Percentiles rank a stretch among this genome's conserved stretches.
phyloP scores from a whole-genome alignment of 495 filamentous ascomycete genomes.

The Amphirosellinia nigrospora region DNA sequence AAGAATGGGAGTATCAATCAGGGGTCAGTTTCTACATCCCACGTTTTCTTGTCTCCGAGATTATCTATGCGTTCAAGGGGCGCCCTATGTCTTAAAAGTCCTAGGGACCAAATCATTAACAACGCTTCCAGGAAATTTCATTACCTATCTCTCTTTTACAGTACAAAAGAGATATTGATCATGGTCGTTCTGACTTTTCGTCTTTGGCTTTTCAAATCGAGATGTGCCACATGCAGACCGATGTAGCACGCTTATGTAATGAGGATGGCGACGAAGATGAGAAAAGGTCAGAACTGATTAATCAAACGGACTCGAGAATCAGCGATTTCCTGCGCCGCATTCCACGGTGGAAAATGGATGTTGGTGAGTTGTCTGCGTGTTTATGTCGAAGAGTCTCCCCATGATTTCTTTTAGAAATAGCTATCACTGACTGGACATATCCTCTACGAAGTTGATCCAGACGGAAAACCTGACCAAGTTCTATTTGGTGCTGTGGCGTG shows the following conservation, averaged over 20 bases:
- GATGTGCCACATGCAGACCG: constrained; percentile 61
- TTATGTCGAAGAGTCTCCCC: not conserved
- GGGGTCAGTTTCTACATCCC: constrained; percentile 49
- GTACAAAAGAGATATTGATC: constrained; percentile 63
- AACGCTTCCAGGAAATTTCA: constrained; percentile 54
- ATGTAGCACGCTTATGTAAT: constrained; percentile 57
- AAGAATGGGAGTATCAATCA: constrained; percentile 63
- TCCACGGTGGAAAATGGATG: constrained; percentile 67
- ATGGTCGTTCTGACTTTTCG: constrained; percentile 57
- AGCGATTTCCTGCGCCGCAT: constrained; percentile 73
- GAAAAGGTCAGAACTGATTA: constrained; percentile 42
- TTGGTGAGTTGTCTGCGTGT: constrained; percentile 35
- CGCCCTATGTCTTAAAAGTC: not conserved
- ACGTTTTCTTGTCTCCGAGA: not conserved
- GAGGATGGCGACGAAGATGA: constrained; percentile 30
- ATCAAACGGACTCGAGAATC: constrained; percentile 67
- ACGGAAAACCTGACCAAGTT: constrained; percentile 69
- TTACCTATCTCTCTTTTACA: constrained; percentile 59
- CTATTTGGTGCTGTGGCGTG: constrained; percentile 69
- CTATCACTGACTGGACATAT: not conserved
- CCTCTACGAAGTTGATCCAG: constrained; percentile 52
- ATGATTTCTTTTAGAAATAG: not conserved
- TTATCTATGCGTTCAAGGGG: not conserved
- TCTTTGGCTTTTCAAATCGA: constrained; percentile 67
- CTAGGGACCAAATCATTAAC: constrained; percentile 2